phyloP scores from a whole-genome alignment of 2,329 filamentous ascomycete species.

The Diplocarpon mali region DNA sequence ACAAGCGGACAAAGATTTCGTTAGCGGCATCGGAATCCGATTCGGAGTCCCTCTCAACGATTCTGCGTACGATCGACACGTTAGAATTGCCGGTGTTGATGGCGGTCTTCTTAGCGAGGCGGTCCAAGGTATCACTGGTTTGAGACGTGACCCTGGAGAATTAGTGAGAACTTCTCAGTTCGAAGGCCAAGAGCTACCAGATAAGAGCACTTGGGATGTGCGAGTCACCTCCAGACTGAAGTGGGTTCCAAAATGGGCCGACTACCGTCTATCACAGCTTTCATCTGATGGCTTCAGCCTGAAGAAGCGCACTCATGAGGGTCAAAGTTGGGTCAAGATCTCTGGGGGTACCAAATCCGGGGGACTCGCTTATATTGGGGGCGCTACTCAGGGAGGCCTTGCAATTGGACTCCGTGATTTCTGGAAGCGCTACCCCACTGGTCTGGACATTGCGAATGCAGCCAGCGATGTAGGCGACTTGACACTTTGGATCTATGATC shows the following conservation, averaged over 20 bases:
- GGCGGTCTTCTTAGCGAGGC: conserved; percentile 46
- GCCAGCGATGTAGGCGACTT: conserved; percentile 38
- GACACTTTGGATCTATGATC: conserved; percentile 51
- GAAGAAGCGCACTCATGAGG: conserved; percentile 47
- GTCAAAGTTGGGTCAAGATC: conserved; percentile 47
- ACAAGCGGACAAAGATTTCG: conserved; percentile 37
- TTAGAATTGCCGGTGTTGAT: conserved; percentile 43
- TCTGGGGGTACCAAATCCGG: conserved; percentile 43
- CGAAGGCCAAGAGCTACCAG: conserved; percentile 34
- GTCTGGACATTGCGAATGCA: conserved; percentile 43
- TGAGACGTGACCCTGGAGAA: conserved; percentile 42
- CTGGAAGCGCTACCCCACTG: conserved; percentile 51
- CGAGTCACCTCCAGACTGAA: conserved; percentile 36
- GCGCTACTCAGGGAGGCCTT: conserved; percentile 43
- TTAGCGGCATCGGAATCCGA: conserved; percentile 41
- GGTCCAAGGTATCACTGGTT: conserved; percentile 47
- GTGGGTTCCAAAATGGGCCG: conserved; percentile 48
- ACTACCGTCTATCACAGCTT: conserved; percentile 45
- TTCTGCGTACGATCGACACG: conserved; percentile 46
- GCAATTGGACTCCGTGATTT: conserved; percentile 48
- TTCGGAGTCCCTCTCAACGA: conserved; percentile 45
- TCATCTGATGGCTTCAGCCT: conserved; percentile 50
- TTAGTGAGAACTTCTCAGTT: conserved; percentile 39
- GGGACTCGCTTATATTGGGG: conserved; percentile 48
- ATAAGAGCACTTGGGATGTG: conserved; percentile 36